Evolutionary conservation across 345 rosid genomes (phyloP).

Genomic region (Syzygium jambos): DNA sequence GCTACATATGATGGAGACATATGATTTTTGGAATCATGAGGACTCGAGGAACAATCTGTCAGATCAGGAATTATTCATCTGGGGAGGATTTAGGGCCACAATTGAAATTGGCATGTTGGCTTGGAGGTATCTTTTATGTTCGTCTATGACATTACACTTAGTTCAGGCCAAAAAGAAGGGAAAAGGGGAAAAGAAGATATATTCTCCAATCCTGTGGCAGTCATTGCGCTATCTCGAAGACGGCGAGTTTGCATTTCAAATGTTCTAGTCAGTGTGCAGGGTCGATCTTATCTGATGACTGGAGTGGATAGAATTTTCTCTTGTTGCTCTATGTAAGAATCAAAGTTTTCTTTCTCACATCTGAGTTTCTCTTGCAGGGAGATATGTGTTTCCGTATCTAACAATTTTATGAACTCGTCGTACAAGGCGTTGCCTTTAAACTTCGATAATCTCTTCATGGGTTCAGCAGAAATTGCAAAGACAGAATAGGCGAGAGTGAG

Average conservation of each 20-base stretch:
- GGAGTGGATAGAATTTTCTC: neutral
- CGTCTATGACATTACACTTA: neutral
- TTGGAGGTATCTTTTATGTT: neutral
- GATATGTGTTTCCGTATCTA: neutral
- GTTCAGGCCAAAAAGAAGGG: neutral
- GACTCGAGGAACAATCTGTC: neutral
- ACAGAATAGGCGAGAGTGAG: neutral
- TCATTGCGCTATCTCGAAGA: neutral
- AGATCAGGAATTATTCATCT: neutral
- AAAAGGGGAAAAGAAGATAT: neutral
- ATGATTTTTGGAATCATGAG: neutral
- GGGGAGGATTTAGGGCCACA: neutral
- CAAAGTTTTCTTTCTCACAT: neutral
- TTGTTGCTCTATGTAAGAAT: neutral
- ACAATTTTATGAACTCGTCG: neutral
- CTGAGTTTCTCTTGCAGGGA: neutral
- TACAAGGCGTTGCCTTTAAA: neutral
- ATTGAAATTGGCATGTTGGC: neutral
- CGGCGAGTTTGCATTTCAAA: neutral
- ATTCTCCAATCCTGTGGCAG: neutral
- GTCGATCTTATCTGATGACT: neutral
- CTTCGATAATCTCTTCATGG: neutral
- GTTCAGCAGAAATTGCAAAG: neutral
- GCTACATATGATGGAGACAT: neutral
- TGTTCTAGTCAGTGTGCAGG: neutral